Conservation (phyloP, 192 early-diverging fungal genomes). For the Umbelopsis ramanniana region DNA sequence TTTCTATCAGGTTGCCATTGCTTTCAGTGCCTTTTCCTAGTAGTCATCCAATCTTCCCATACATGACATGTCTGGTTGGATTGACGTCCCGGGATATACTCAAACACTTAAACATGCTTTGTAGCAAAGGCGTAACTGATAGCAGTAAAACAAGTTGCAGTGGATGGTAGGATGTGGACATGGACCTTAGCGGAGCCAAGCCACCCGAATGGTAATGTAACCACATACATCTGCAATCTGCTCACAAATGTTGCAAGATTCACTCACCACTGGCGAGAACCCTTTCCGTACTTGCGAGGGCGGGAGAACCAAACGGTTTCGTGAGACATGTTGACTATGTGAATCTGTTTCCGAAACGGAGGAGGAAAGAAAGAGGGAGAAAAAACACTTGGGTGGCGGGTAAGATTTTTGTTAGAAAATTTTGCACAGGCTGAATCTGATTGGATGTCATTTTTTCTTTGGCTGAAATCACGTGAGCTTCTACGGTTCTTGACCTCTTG, state of each 20-base stretch:
- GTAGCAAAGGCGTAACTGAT: neutral
- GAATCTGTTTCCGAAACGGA: slow-evolving; percentile 24
- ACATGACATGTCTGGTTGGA: neutral
- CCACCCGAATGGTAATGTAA: slow-evolving; percentile 1
- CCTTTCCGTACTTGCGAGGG: slow-evolving; percentile 97
- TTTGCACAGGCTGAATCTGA: slow-evolving; percentile 17
- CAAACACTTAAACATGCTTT: neutral
- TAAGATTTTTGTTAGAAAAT: slow-evolving; percentile 24
- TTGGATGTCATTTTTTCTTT: neutral
- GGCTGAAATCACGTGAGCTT: neutral
- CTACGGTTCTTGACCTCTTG: neutral
- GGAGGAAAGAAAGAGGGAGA: slow-evolving; percentile 24
- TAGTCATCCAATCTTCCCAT: neutral
- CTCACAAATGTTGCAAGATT: slow-evolving; percentile 14
- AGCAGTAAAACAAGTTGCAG: neutral
- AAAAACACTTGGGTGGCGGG: slow-evolving; percentile 18
- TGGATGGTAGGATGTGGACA: neutral
- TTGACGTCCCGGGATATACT: neutral
- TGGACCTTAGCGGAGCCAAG: neutral
- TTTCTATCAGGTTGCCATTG: neutral
- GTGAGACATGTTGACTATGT: slow-evolving; percentile 88
- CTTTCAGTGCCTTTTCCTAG: neutral
- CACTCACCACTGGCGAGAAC: slow-evolving; percentile 93
- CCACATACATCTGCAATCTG: neutral
- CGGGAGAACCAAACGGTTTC: slow-evolving; percentile 97